Evolutionary conservation across 164 flowering plant genomes (phyloP).

Genomic region (Sextonia rubra): DNA sequence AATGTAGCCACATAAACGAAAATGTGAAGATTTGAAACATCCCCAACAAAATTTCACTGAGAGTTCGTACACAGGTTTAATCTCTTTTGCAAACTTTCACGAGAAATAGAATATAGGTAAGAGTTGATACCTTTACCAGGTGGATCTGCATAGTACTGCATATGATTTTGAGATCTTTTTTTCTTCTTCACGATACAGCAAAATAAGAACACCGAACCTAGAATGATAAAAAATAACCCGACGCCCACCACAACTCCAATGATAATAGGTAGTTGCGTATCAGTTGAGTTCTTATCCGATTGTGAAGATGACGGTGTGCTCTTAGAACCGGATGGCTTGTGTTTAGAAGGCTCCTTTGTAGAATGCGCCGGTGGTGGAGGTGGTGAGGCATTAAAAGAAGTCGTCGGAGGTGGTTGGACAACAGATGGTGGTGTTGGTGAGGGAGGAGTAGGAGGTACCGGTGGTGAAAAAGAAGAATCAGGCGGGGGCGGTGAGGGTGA

Average conservation of each 20-base stretch:
- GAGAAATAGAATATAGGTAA: no score
- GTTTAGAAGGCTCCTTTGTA: conserved; percentile 1
- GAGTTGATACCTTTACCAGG: conserved; percentile 3
- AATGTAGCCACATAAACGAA: no score
- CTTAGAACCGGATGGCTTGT: conserved; percentile 6
- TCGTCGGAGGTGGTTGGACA: neutral
- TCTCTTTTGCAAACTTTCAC: no score
- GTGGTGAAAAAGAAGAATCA: neutral
- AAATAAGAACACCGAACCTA: conserved; percentile 16
- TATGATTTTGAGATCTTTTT: conserved; percentile 7
- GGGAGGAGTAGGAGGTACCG: neutral
- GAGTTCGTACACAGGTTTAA: no score
- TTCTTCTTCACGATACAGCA: conserved; percentile 33
- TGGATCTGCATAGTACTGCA: conserved; percentile 27
- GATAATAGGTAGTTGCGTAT: conserved; percentile 11
- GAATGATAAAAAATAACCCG: conserved; percentile 21
- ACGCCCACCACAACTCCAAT: conserved; percentile 33
- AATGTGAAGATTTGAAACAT: no score
- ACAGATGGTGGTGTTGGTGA: neutral
- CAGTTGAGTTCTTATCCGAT: neutral
- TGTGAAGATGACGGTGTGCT: conserved; percentile 6
- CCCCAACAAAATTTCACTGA: no score
- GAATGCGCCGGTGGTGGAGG: conserved; percentile 4
- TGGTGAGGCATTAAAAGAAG: neutral
- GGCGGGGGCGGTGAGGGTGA: neutral